Evolutionary conservation across 768 basidiomycete genomes (phyloP).

Genomic region (Lactarius sp.): DNA sequence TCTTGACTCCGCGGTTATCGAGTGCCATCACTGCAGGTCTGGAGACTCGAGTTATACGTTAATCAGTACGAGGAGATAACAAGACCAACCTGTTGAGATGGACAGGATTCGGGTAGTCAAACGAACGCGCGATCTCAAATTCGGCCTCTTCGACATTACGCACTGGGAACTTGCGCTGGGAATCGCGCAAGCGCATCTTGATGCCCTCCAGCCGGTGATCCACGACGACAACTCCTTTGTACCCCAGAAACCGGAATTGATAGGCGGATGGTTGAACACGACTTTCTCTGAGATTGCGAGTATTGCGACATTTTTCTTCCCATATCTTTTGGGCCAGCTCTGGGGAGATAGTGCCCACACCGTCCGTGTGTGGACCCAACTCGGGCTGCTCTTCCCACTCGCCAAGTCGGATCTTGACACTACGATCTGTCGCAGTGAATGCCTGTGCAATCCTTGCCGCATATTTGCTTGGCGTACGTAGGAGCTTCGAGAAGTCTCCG

Average conservation of each 20-base stretch:
- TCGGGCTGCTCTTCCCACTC: constrained; percentile 67
- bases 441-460: constrained; percentile 82
- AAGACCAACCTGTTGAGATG: constrained; percentile 64
- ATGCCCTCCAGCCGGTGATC: constrained; percentile 55
- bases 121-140: constrained; percentile 69
- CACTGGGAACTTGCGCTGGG: constrained; percentile 73
- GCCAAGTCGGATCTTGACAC: constrained; percentile 47
- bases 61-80: neutral
- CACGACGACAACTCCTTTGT: constrained; percentile 75
- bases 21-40: constrained; percentile 76
- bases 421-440: constrained; percentile 77
- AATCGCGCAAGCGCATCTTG: constrained; percentile 63
- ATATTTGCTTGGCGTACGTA: constrained; percentile 60
- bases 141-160: constrained; percentile 42
- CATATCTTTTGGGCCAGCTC: constrained; percentile 57
- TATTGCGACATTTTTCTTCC: constrained; percentile 45
- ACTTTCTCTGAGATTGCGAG: neutral
- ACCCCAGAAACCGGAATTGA: constrained; percentile 77
- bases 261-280: constrained; percentile 38
- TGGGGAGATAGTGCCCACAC: constrained; percentile 72
- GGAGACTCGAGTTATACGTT: neutral
- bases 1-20: constrained; percentile 65
- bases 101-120: constrained; percentile 53
- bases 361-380: constrained; percentile 65
- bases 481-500: constrained; percentile 57